A percentile compares a stretch with the other conserved stretches of the same genome.
phyloP scores from a whole-genome alignment of 345 rosid genomes.

The Pugionium cornutum region DNA sequence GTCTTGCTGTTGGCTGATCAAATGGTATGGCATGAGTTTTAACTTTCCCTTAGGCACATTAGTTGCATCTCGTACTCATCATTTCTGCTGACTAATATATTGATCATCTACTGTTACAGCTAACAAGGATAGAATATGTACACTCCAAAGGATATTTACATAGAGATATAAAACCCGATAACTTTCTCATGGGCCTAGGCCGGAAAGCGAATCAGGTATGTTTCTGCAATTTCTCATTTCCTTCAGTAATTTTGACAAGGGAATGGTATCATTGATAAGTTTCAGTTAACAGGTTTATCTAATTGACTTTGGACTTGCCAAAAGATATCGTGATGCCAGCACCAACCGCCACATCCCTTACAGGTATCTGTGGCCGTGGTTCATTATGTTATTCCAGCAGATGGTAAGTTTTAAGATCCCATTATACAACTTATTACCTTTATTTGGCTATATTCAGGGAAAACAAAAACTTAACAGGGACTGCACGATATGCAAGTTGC shows the following conservation, averaged over 20 bases:
- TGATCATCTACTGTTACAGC: conserved; percentile 42
- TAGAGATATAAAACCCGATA: conserved; percentile 89
- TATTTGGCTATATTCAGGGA: conserved; percentile 55
- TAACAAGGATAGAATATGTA: conserved; percentile 75
- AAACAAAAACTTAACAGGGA: conserved; percentile 92
- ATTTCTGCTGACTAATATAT: conserved; percentile 17
- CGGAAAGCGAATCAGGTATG: conserved; percentile 80
- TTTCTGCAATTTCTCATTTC: conserved; percentile 4
- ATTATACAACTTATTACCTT: neutral
- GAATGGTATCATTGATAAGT: neutral
- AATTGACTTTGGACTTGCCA: conserved; percentile 92
- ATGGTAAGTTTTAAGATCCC: neutral
- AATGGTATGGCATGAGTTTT: conserved; percentile 52
- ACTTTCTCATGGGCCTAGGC: conserved; percentile 88
- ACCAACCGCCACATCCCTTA: conserved; percentile 85
- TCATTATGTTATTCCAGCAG: neutral
- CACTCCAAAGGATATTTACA: conserved; percentile 85
- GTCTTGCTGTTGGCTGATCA: conserved; percentile 91
- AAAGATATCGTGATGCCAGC: conserved; percentile 76
- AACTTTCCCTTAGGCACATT: no score
- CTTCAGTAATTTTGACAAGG: neutral
- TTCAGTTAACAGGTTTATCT: conserved; percentile 62
- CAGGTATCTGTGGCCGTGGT: conserved; percentile 44
- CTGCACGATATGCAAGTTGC: conserved; percentile 97
- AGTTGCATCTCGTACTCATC: neutral